phyloP scores from a whole-genome alignment of 208 protist species.

The Trypanosoma theileri region DNA sequence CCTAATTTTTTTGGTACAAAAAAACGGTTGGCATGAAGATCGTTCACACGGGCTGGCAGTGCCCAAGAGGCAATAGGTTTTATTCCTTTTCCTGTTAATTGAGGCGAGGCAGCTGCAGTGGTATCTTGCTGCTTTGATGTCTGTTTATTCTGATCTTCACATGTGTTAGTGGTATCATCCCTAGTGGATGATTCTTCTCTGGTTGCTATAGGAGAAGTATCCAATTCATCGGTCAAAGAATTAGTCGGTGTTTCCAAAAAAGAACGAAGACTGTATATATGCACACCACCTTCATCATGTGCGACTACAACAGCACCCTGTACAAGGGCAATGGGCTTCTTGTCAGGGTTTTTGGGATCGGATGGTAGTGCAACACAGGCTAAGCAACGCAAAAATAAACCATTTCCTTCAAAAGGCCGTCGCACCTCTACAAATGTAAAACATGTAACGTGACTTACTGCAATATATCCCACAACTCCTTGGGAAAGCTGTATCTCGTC shows the following conservation, averaged over 20 bases:
- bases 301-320: slow-evolving; percentile 62
- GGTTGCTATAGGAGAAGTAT: no score
- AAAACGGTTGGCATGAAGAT: slow-evolving; percentile 67
- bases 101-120: neutral
- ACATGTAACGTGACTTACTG: slow-evolving; percentile 67
- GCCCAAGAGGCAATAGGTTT: slow-evolving; percentile 53
- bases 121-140: neutral
- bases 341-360: slow-evolving; percentile 74
- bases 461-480: slow-evolving; percentile 57
- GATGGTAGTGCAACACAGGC: slow-evolving; percentile 57
- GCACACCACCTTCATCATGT: slow-evolving; percentile 68
- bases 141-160: neutral
- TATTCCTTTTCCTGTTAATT: slow-evolving; percentile 4
- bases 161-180: neutral
- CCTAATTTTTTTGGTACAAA: slow-evolving; percentile 37
- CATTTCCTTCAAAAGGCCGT: slow-evolving; percentile 14
- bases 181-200: no score
- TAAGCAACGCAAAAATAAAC: slow-evolving; percentile 38
- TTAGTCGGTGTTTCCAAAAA: slow-evolving; percentile 27
- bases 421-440: slow-evolving; percentile 62
- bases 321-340: slow-evolving; percentile 78
- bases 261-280: slow-evolving; percentile 45
- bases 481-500: slow-evolving; percentile 18
- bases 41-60: slow-evolving; percentile 71
- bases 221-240: no score